A percentile compares a stretch with the other conserved stretches of the same genome.
Evolutionary conservation across 305 asterid genomes (phyloP).

Genomic region (Fraxinus angustifolia): DNA sequence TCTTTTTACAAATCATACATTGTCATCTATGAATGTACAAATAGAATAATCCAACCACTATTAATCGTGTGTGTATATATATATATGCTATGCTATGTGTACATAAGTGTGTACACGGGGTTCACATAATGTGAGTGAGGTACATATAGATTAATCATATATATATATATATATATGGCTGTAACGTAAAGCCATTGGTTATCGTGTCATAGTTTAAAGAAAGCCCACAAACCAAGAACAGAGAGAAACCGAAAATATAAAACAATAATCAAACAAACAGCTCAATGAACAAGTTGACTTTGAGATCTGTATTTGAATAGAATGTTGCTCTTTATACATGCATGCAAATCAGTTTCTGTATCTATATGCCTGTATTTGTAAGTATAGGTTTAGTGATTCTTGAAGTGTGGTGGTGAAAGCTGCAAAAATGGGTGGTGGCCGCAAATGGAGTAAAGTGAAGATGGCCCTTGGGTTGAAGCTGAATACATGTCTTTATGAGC

Average conservation of each 20-base stretch:
- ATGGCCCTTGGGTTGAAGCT: conserved; percentile 60
- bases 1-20: too few species aligned
- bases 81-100: too few species aligned
- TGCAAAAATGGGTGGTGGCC: conserved; percentile 41
- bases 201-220: conserved; percentile 44
- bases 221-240: conserved; percentile 31
- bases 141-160: too few species aligned
- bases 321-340: conserved; percentile 15
- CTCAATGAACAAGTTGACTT: not conserved
- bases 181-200: conserved; percentile 63
- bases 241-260: conserved; percentile 10
- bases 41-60: too few species aligned
- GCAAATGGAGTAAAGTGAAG: conserved; percentile 79
- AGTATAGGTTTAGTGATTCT: not conserved
- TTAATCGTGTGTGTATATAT: too few species aligned
- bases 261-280: not conserved
- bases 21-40: too few species aligned
- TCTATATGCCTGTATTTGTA: not conserved
- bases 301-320: not conserved
- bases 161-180: too few species aligned
- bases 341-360: not conserved
- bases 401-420: conserved; percentile 13
- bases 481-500: conserved; percentile 58
- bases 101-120: too few species aligned
- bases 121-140: too few species aligned